These are phyloP conservation scores for Ascodesmis nigricans DNA, from an alignment of 495 filamentous ascomycete species.

Conservation along the genomic window DNA sequence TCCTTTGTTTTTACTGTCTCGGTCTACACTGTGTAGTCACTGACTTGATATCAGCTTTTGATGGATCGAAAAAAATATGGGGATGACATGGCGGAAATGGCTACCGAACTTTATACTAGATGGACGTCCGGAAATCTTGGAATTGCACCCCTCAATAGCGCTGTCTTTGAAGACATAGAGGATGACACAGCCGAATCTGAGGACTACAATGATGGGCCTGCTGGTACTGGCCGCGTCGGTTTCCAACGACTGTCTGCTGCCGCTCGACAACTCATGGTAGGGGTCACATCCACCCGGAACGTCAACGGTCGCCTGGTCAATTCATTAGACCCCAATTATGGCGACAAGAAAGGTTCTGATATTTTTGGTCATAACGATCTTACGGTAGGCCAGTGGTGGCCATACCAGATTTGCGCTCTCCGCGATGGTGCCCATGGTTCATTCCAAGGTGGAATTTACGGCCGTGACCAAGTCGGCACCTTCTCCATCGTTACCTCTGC, in stretches of 20 bases:
- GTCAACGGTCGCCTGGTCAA: slow-evolving; percentile 11
- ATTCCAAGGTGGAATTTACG: slow-evolving; percentile 27
- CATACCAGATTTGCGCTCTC: slow-evolving; percentile 27
- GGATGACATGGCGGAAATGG: slow-evolving; percentile 1
- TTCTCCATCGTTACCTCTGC: slow-evolving; percentile 24
- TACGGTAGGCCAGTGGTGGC: slow-evolving; percentile 30
- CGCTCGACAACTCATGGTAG: slow-evolving; percentile 22
- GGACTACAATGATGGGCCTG: background rate
- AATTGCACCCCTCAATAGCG: background rate
- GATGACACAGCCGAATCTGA: background rate
- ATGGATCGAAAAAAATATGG: background rate
- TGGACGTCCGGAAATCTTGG: background rate
- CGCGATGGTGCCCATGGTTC: slow-evolving; percentile 31
- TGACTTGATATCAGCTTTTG: no score
- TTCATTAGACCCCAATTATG: slow-evolving; percentile 18
- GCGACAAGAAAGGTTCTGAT: slow-evolving; percentile 11
- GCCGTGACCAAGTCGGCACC: slow-evolving; percentile 22
- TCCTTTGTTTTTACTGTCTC: no score
- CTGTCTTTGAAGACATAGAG: background rate
- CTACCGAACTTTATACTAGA: background rate
- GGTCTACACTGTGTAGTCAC: no score
- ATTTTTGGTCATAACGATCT: slow-evolving; percentile 29
- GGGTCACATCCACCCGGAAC: slow-evolving; percentile 15
- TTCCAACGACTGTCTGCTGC: no score
- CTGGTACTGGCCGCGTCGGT: background rate